Evolutionary conservation across 139 green algal species (phyloP).

Genomic region (Tetratostichococcus sp.): DNA sequence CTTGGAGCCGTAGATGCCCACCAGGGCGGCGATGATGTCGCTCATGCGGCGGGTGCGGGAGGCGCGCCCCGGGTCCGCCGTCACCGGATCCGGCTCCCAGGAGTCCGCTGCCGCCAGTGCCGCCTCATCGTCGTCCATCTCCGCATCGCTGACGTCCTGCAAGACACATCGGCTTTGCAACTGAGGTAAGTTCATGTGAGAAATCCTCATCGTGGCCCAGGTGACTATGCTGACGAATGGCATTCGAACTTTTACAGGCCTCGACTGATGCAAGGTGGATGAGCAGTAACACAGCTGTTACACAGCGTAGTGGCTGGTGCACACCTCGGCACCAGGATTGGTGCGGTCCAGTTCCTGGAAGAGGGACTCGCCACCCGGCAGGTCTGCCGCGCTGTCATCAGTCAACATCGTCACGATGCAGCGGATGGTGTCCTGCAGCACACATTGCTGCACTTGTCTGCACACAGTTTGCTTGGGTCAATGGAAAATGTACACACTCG

Average conservation of each 20-base stretch:
- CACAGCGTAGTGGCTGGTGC: neutral
- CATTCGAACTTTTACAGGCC: too few relatives aligned
- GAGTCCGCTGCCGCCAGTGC: slow-evolving; percentile 18
- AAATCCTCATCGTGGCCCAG: too few relatives aligned
- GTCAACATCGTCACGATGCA: slow-evolving; percentile 92
- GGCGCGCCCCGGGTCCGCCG: slow-evolving; percentile 15
- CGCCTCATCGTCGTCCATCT: slow-evolving; percentile 33
- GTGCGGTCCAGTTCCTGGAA: slow-evolving; percentile 63
- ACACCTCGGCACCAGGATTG: slow-evolving; percentile 8
- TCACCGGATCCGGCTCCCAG: slow-evolving; percentile 40
- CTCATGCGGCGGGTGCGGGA: slow-evolving; percentile 5
- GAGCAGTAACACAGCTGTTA: too few relatives aligned
- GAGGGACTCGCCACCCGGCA: slow-evolving; percentile 30
- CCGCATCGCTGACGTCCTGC: slow-evolving; percentile 15
- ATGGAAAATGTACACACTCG: too few relatives aligned
- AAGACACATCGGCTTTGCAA: slow-evolving; percentile 11
- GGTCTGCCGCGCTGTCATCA: slow-evolving; percentile 43
- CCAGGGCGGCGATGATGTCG: slow-evolving; percentile 77
- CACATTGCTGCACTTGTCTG: neutral
- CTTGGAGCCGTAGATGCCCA: slow-evolving; percentile 78
- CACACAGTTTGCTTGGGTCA: too few relatives aligned
- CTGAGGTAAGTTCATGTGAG: too few relatives aligned
- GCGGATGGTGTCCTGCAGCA: slow-evolving; percentile 73
- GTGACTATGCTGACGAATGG: too few relatives aligned
- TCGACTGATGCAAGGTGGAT: too few relatives aligned